Evolutionary conservation across 331 rosid species (phyloP), one percentile per base, ranked within the genome.

Genomic region (Saraca asoca): DNA sequence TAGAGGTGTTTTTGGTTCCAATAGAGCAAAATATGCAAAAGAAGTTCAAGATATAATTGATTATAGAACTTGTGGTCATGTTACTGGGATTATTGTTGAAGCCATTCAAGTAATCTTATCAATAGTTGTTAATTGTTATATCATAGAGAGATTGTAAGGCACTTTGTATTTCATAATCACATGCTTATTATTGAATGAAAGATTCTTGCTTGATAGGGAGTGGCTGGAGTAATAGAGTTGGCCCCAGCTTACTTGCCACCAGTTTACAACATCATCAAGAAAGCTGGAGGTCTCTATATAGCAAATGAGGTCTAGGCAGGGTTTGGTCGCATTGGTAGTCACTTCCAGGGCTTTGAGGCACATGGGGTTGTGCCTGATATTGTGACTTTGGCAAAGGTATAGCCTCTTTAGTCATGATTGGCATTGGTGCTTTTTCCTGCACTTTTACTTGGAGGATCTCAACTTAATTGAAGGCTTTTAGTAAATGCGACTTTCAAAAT

Each of bases 251-350:
- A 81, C 72, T 68, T 81, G 78, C 75, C 75, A n/a, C 77, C 73
- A 7, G 86, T 67, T 64, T 71, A 74, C 69, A 62, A 19, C 77
- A 74, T 75, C 12, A 60, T 81, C 6, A 70, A 74, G 55, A 81
- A 78, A 51, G 83, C 83, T 43, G 83, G 86, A 58, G 86, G 83
- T 49, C 78, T 81, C 46, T 74, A 39, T 45, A 81, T 81, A 61
- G 83, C 86, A 11, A 83, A 81, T 51, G 86, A 81, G 76, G 83
- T 81, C 42, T 83, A 78, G 29, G 0, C 86, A 29, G 86, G 86
- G n/a, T 78, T 81, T 62, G 86, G 80, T 48, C 50, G 86, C 48
- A 81, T 73, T 5, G 86, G 83, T 13, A 66, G 73, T 62, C 80
- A 81, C 58, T 78, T 81, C 54, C 78, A 83, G 86, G 86, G 86